These are phyloP conservation scores for Dactylellina leptospora DNA, from an alignment of 2,329 filamentous ascomycete genomes.

Conservation along the genomic window DNA sequence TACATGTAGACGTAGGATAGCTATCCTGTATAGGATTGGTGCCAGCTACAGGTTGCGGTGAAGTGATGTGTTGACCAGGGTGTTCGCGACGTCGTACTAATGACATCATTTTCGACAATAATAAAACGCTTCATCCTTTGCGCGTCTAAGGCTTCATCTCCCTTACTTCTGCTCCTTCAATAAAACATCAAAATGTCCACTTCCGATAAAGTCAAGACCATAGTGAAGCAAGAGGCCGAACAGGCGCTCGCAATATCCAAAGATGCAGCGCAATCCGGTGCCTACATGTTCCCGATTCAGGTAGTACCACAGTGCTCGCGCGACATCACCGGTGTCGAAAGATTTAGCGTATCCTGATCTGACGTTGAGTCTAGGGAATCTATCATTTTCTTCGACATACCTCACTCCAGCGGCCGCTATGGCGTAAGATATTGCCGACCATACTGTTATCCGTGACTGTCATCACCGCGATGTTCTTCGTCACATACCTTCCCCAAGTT, in stretches of 20 bases:
- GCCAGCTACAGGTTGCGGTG: too few species aligned
- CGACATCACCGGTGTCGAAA: constrained; percentile 10
- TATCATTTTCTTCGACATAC: constrained; percentile 69
- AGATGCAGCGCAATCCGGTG: constrained; percentile 76
- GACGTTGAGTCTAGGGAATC: constrained; percentile 65
- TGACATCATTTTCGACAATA: constrained; percentile 22
- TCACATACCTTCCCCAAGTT: constrained; percentile 77
- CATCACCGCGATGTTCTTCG: constrained; percentile 81
- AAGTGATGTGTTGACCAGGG: too few species aligned
- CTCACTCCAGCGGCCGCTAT: constrained; percentile 69
- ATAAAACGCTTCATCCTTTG: not conserved
- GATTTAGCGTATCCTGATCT: too few species aligned
- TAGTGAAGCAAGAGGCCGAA: constrained; percentile 74
- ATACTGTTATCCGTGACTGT: constrained; percentile 76
- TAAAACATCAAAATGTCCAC: constrained; percentile 51
- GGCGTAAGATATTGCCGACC: constrained; percentile 64
- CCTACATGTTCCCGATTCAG: constrained; percentile 85
- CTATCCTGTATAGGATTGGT: too few species aligned
- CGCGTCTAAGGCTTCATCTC: too few species aligned
- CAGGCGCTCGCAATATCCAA: constrained; percentile 71
- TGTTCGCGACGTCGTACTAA: too few species aligned
- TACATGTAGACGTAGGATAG: too few species aligned
- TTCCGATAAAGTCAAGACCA: constrained; percentile 66
- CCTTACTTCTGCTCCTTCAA: not conserved
- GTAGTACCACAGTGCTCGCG: constrained; percentile 58